Base-by-base conservation (phyloP, 2,329 filamentous ascomycete genomes). In the Claviceps humidiphila region DNA sequence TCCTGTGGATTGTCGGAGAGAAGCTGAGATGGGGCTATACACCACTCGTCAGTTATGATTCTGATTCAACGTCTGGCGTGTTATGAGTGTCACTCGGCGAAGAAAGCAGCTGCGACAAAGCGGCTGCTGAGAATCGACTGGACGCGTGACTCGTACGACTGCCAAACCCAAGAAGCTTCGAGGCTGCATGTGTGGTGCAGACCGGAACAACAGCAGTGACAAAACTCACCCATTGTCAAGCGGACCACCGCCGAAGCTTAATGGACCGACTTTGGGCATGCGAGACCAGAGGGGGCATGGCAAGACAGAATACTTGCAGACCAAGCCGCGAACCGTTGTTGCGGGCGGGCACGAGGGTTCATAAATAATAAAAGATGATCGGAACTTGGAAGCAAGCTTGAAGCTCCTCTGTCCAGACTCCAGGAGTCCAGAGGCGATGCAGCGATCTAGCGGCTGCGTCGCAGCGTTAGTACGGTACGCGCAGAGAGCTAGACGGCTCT, bases 1-100 rank as follows among this genome's bases (percentile, higher is more conserved):
- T 79, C 75, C 63, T 73, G 70, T 58, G 70, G 64, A 63, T 76
- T 74, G 63, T 80, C 77, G 66, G 75, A 73, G 71, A 74, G 69
- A 70, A 75, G 72, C 72, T 80, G 76, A 66, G 77, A 78, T 72
- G 75, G 74, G 71, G 76, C 77, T 81, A 61, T 16, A 47, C 40
- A 22, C 11, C 11, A 39, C 16, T 44, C 40, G 51, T 51, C 51
- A 53, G 51, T 22, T 6, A 53, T 58, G 38, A 40, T 22, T 45
- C 44, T 14, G 42, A 30, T 13, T 26, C 22, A 34, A 34, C 11
- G 30, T 34, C 30, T 34, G 30, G 30, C 30, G 30, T 34, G 41
- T 46, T 47, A 38, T 24, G 20, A 43, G 46, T 38, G 47, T 50
- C 50, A 54, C 17, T 50, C 47, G 38, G 34, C 42, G n/a, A 34